Percentiles rank a stretch among this genome's conserved stretches.
These are phyloP conservation scores for Linnemannia schmuckeri DNA, from an alignment of 192 early-diverging fungal species.

Conservation along the genomic window DNA sequence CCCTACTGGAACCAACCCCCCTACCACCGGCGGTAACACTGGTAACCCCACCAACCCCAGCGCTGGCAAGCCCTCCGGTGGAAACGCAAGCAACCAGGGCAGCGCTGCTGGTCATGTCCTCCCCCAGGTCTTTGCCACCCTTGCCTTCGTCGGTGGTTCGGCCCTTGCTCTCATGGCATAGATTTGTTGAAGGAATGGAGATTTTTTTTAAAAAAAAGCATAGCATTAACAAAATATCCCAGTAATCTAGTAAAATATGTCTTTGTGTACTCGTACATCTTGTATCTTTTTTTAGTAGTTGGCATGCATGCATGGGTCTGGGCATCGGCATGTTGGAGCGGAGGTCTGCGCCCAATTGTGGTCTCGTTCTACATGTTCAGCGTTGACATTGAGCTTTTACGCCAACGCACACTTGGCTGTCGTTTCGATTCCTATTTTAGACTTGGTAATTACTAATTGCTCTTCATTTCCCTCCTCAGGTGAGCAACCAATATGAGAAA, in stretches of 20 bases:
- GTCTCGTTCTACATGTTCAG: no score
- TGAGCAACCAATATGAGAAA: no score
- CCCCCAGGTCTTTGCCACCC: conserved; percentile 6
- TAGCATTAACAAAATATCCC: neutral
- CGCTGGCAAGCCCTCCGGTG: neutral
- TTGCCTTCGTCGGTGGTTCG: conserved; percentile 15
- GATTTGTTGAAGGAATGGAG: neutral
- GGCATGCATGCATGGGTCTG: no score
- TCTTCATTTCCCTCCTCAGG: no score
- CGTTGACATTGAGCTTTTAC: no score
- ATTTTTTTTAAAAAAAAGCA: neutral
- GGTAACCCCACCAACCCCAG: neutral
- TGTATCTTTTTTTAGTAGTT: neutral
- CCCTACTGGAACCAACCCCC: conserved; percentile 2
- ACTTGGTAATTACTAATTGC: no score
- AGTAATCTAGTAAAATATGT: neutral
- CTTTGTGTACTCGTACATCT: neutral
- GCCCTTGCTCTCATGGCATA: conserved; percentile 8
- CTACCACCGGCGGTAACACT: neutral
- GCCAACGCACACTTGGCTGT: no score
- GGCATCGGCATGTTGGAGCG: no score
- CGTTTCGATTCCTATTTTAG: no score
- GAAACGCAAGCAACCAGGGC: neutral
- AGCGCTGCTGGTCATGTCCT: conserved; percentile 5
- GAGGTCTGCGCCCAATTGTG: no score